Conservation (phyloP, 179 eudicot species). For the Beta macrorhiza region DNA sequence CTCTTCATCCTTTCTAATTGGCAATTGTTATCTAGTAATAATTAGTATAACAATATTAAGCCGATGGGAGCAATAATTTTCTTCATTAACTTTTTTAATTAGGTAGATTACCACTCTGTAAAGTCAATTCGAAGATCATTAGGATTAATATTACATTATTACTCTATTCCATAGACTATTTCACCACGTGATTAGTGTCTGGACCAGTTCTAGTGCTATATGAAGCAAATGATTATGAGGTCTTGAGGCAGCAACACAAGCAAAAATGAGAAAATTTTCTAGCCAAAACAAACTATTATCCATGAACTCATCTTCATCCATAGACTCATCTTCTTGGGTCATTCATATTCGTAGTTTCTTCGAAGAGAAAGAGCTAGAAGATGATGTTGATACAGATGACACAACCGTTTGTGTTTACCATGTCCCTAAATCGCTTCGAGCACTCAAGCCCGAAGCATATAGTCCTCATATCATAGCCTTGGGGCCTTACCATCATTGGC, state of each 20-base stretch:
- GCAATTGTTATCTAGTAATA: background rate
- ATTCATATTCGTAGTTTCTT: conserved; percentile 20
- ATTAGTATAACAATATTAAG: background rate
- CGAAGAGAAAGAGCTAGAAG: conserved; percentile 5
- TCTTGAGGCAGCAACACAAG: background rate
- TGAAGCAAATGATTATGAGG: background rate
- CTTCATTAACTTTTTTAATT: background rate
- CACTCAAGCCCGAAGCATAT: background rate
- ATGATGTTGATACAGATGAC: background rate
- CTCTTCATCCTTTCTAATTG: background rate
- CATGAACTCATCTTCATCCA: background rate
- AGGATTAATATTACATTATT: too few species aligned
- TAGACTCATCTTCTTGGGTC: conserved; percentile 20
- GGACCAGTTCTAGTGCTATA: background rate
- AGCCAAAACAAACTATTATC: conserved; percentile 7
- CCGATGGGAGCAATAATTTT: background rate
- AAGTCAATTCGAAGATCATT: background rate
- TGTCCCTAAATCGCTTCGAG: conserved; percentile 5
- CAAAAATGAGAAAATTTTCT: background rate
- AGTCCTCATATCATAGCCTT: conserved; percentile 9
- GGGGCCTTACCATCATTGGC: conserved; percentile 12
- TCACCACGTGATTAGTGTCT: conserved; percentile 4
- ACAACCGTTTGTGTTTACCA: background rate
- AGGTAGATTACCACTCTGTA: background rate
- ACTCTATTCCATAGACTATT: background rate